These are phyloP conservation scores for Amoeboaphelidium protococcarum DNA, from an alignment of 371 early-diverging fungal genomes.

Conservation along the genomic window DNA sequence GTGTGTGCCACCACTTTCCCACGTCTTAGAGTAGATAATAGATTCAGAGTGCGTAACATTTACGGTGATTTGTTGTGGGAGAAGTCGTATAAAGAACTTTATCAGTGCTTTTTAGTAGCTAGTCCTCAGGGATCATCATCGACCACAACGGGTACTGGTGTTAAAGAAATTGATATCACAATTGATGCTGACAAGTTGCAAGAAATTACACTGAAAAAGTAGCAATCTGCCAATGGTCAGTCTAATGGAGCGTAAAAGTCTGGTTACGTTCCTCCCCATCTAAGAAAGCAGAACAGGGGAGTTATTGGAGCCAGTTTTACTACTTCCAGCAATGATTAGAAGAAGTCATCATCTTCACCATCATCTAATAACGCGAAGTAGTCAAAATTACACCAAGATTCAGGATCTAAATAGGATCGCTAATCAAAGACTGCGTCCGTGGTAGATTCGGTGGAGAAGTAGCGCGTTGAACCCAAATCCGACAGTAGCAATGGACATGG, in stretches of 20 bases:
- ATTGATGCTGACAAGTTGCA: background rate
- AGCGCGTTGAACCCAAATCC: too few species aligned
- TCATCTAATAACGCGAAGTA: too few species aligned
- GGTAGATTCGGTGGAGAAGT: too few species aligned
- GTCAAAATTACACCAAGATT: too few species aligned
- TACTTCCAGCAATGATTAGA: background rate
- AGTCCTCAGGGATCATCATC: too few species aligned
- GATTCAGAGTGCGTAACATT: slow-evolving; percentile 82
- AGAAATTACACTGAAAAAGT: background rate
- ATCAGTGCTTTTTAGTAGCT: too few species aligned
- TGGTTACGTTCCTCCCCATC: background rate
- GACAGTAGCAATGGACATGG: too few species aligned
- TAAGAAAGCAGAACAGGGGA: background rate
- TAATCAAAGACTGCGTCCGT: too few species aligned
- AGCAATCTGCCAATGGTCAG: background rate
- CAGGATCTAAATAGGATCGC: too few species aligned
- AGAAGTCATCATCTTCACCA: background rate
- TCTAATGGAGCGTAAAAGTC: background rate
- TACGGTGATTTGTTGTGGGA: slow-evolving; percentile 55
- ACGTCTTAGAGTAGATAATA: slow-evolving; percentile 87
- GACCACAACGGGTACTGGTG: too few species aligned
- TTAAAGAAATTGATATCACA: slow-evolving; percentile 4
- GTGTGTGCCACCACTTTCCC: slow-evolving; percentile 75
- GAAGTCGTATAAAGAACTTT: slow-evolving; percentile 50
- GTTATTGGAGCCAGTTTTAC: background rate